These are phyloP conservation scores for Clavispora fructus DNA, from an alignment of 805 yeast genomes.

Conservation along the genomic window DNA sequence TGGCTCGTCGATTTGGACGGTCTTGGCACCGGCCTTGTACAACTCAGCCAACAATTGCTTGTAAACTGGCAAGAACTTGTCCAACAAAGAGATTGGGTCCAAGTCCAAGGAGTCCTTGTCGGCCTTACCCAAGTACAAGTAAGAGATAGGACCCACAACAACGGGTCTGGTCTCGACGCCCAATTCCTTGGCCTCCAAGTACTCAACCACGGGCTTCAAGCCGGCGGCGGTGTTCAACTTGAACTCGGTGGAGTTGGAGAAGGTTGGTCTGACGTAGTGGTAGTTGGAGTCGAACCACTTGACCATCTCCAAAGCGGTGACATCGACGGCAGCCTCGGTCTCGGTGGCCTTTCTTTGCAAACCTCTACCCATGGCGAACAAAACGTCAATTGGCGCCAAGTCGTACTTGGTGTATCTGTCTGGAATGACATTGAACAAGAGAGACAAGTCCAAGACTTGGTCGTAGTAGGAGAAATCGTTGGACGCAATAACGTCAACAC, in stretches of 20 bases:
- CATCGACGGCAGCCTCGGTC: slow-evolving; percentile 85
- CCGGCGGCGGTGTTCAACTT: slow-evolving; percentile 73
- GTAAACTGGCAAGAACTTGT: slow-evolving; percentile 90
- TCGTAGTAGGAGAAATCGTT: slow-evolving; percentile 98
- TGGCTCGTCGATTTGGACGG: slow-evolving; percentile 98
- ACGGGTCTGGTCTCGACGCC: slow-evolving; percentile 99
- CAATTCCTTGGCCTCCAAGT: slow-evolving; percentile 92
- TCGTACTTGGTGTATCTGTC: slow-evolving; percentile 92
- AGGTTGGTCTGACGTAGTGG: slow-evolving; percentile 99
- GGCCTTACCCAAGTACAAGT: slow-evolving; percentile 92
- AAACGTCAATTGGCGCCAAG: slow-evolving; percentile 82
- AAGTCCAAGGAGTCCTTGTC: slow-evolving; percentile 96
- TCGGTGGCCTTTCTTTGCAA: slow-evolving; percentile 94
- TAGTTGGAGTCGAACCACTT: slow-evolving; percentile 99
- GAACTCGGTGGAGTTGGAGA: slow-evolving; percentile 91
- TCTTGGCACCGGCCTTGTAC: slow-evolving; percentile 89
- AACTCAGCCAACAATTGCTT: slow-evolving; percentile 82
- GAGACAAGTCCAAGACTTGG: slow-evolving; percentile 89
- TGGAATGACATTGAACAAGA: slow-evolving; percentile 93
- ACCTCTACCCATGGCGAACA: slow-evolving; percentile 99
- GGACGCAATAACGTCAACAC: slow-evolving; percentile 95
- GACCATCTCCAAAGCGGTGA: slow-evolving; percentile 98
- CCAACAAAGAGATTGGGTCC: slow-evolving; percentile 86
- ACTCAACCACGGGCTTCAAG: slow-evolving; percentile 95
- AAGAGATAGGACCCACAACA: slow-evolving; percentile 92